Conservation (phyloP, 345 rosid genomes). For the Arabis alpina region DNA sequence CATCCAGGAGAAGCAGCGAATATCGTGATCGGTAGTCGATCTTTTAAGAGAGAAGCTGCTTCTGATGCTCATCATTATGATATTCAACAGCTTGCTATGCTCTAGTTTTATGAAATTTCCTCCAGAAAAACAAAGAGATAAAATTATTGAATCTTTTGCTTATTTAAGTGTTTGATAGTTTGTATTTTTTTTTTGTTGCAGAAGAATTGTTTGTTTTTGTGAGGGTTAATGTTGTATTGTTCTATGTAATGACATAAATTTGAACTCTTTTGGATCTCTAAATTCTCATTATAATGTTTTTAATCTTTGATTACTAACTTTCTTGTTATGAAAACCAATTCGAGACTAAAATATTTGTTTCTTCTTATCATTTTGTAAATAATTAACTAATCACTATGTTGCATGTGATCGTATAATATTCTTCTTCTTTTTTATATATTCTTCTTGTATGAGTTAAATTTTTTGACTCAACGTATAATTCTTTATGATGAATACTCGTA, state of each 20-base stretch:
- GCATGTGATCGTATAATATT: conserved; percentile 6
- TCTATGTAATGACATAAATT: conserved; percentile 15
- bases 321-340: no score
- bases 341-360: no score
- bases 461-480: not conserved
- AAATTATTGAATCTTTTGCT: conserved; percentile 1
- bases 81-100: conserved; percentile 57
- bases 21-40: conserved; percentile 52
- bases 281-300: no score
- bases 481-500: not conserved
- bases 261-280: no score
- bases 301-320: no score
- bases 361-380: no score
- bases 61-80: conserved; percentile 65
- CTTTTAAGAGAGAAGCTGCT: conserved; percentile 51
- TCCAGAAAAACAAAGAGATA: conserved; percentile 19
- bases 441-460: not conserved
- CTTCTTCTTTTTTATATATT: no score
- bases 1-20: conserved; percentile 76
- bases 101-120: conserved; percentile 33
- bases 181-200: conserved; percentile 17
- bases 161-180: conserved; percentile 23
- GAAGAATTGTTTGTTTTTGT: conserved; percentile 24
- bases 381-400: not conserved
- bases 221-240: conserved; percentile 1